Evolutionary conservation across 108 stramenopile genomes (phyloP).

Genomic region (Epithemia pelagica): DNA sequence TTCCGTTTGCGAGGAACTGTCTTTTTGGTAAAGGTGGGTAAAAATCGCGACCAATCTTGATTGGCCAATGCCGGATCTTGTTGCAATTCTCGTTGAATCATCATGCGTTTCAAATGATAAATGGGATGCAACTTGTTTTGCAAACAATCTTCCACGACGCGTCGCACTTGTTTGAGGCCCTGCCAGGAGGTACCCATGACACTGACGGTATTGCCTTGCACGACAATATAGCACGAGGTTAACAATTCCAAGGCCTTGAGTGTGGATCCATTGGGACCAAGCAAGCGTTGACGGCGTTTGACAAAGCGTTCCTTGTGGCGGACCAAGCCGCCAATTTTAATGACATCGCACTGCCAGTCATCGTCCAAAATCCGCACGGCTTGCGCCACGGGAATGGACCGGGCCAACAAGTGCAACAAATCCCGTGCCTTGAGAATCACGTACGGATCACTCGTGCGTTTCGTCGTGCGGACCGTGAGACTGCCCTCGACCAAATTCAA

Average conservation of each 20-base stretch:
- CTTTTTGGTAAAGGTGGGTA: constrained; percentile 96
- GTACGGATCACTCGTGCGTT: constrained; percentile 92
- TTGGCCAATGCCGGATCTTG: constrained; percentile 89
- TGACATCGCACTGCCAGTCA: constrained; percentile 93
- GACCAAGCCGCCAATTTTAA: constrained; percentile 98
- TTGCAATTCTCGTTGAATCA: constrained; percentile 97
- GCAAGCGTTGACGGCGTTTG: constrained; percentile 90
- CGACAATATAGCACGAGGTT: constrained; percentile 95
- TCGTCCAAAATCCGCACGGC: constrained; percentile 94
- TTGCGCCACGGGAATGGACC: constrained; percentile 87
- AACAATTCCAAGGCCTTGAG: constrained; percentile 97
- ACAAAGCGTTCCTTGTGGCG: constrained; percentile 99
- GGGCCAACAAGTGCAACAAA: constrained; percentile 92
- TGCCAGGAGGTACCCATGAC: constrained; percentile 81
- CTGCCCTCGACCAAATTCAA: constrained; percentile 93
- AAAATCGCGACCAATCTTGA: constrained; percentile 97
- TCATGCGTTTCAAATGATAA: constrained; percentile 98
- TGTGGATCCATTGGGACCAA: constrained; percentile 97
- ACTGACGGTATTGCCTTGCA: constrained; percentile 95
- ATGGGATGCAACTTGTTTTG: constrained; percentile 95
- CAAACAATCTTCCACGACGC: constrained; percentile 97
- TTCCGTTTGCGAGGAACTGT: constrained; percentile 78
- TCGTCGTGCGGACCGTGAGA: constrained; percentile 97
- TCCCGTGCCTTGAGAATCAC: constrained; percentile 96
- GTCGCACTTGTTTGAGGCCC: constrained; percentile 91